These are phyloP conservation scores for Westerdykella ornata DNA, from an alignment of 2,329 filamentous ascomycete genomes.

Conservation along the genomic window DNA sequence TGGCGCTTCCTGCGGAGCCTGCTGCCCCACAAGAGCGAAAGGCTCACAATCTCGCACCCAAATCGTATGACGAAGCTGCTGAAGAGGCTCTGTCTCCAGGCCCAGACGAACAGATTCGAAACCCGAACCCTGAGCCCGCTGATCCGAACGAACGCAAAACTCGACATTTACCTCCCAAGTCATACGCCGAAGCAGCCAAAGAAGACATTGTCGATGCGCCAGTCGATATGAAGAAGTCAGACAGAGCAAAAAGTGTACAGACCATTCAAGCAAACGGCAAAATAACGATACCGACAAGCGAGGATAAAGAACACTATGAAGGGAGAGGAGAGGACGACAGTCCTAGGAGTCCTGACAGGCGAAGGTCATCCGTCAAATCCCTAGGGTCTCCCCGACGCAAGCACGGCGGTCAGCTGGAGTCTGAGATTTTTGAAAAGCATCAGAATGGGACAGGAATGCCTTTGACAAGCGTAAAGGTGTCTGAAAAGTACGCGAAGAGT, in stretches of 20 bases:
- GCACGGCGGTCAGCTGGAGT: slow-evolving; percentile 19
- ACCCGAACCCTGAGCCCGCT: slow-evolving; percentile 40
- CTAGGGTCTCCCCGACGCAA: slow-evolving; percentile 27
- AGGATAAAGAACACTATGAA: slow-evolving; percentile 22
- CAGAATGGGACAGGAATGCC: slow-evolving; percentile 41
- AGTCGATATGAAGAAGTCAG: slow-evolving; percentile 13
- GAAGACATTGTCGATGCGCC: slow-evolving; percentile 24
- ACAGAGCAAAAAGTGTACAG: slow-evolving; percentile 2
- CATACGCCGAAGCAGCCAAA: slow-evolving; percentile 40
- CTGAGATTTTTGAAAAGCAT: slow-evolving; percentile 41
- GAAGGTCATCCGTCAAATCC: slow-evolving; percentile 26
- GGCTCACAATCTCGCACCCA: slow-evolving; percentile 36
- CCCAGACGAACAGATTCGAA: no score
- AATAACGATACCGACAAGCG: slow-evolving; percentile 5
- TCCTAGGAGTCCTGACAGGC: slow-evolving; percentile 28
- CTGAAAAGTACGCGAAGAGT: slow-evolving; percentile 33
- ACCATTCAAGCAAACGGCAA: slow-evolving; percentile 6
- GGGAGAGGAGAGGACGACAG: slow-evolving; percentile 29
- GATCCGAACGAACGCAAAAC: slow-evolving; percentile 36
- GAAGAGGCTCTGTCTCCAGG: slow-evolving; percentile 28
- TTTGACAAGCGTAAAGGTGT: slow-evolving; percentile 42
- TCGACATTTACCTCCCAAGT: slow-evolving; percentile 40
- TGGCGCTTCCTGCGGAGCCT: slow-evolving; percentile 40
- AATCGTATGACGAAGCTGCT: slow-evolving; percentile 41
- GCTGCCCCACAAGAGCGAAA: slow-evolving; percentile 37